phyloP scores from a whole-genome alignment of 2,329 filamentous ascomycete genomes.

The Chalaropsis thielavioides region DNA sequence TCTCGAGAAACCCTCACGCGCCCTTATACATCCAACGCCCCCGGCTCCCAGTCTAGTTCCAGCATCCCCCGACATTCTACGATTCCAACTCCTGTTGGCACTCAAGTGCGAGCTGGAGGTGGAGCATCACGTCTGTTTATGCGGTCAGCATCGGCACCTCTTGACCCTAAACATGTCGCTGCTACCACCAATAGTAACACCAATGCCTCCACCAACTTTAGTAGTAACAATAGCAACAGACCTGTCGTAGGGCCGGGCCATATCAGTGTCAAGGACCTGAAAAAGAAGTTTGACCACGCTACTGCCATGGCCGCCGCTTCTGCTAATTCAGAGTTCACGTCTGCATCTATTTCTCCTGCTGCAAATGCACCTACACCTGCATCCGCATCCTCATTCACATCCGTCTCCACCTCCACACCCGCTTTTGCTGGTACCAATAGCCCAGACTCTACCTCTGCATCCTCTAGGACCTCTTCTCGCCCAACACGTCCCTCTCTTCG shows the following conservation, averaged over 20 bases:
- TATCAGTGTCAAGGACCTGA: slow-evolving; percentile 62
- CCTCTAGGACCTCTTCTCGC: slow-evolving; percentile 8
- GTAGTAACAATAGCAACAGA: not conserved
- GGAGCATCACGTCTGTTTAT: not conserved
- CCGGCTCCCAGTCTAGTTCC: not conserved
- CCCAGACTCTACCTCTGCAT: not conserved
- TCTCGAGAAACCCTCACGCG: not conserved
- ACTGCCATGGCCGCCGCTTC: slow-evolving; percentile 26
- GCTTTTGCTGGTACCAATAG: not conserved
- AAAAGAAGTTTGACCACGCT: slow-evolving; percentile 58
- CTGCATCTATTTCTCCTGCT: slow-evolving; percentile 3
- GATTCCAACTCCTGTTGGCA: slow-evolving; percentile 13
- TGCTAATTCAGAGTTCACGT: not conserved
- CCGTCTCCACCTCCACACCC: not conserved
- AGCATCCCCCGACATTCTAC: slow-evolving; percentile 12
- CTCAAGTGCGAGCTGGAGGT: not conserved
- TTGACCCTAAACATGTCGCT: slow-evolving; percentile 11
- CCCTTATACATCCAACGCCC: not conserved
- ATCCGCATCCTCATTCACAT: not conserved
- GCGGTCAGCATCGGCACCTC: slow-evolving; percentile 15
- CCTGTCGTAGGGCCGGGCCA: slow-evolving; percentile 8
- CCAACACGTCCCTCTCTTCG: slow-evolving; percentile 8
- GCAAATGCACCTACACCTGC: not conserved
- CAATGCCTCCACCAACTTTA: not conserved
- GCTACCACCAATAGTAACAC: not conserved